A percentile compares a stretch with the other conserved stretches of the same genome.
These are phyloP conservation scores for Russula dissimulans DNA, from an alignment of 768 basidiomycete genomes.

Conservation along the genomic window DNA sequence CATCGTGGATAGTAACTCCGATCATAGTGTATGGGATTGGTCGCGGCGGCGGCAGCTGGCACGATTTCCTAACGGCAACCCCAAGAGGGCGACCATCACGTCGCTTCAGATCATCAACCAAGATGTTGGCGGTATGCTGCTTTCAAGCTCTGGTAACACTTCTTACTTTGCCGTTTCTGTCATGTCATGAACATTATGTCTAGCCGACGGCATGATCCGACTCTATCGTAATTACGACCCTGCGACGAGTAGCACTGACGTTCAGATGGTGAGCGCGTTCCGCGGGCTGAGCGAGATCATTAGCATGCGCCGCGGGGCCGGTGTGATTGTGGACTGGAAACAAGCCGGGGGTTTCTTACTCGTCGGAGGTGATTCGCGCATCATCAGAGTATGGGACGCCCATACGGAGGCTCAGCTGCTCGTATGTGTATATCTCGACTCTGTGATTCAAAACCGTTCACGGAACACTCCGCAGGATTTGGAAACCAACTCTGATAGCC, in stretches of 20 bases:
- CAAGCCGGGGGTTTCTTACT: constrained; percentile 77
- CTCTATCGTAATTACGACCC: constrained; percentile 90
- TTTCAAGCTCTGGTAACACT: constrained; percentile 69
- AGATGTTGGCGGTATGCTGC: constrained; percentile 82
- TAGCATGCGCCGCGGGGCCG: constrained; percentile 65
- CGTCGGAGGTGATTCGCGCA: constrained; percentile 85
- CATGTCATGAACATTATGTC: not conserved
- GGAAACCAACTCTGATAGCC: constrained; percentile 82
- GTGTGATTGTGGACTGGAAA: constrained; percentile 89
- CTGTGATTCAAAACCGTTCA: not conserved
- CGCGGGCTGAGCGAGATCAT: constrained; percentile 75
- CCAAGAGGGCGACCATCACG: constrained; percentile 73
- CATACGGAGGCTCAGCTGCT: constrained; percentile 71
- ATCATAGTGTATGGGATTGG: constrained; percentile 88
- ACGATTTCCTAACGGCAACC: constrained; percentile 85
- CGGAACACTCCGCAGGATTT: constrained; percentile 50
- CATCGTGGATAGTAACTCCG: constrained; percentile 5
- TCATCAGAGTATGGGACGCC: constrained; percentile 92
- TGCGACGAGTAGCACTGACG: constrained; percentile 52
- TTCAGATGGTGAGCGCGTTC: constrained; percentile 93
- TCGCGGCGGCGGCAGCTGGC: constrained; percentile 66
- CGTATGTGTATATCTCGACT: constrained; percentile 35
- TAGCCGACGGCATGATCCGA: constrained; percentile 88
- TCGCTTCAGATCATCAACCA: constrained; percentile 91
- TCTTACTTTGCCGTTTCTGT: not conserved